Evolutionary conservation across 352 stramenopile species (phyloP), one percentile per base, ranked within the genome.

Genomic region (Phytopythium boreale): DNA sequence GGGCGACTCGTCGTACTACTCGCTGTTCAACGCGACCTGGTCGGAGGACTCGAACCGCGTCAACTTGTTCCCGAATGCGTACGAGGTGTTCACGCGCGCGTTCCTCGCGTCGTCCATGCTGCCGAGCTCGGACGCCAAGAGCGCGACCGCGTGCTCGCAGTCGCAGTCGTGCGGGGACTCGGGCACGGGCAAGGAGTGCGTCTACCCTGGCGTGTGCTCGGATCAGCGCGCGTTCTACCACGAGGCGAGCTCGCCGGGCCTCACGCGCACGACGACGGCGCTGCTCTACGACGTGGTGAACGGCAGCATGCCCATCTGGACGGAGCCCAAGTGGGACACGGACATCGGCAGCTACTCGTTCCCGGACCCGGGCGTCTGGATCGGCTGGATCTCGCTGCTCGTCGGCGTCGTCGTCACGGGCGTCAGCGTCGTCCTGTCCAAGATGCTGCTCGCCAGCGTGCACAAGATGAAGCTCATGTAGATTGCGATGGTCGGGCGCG

Each of bases 381-480:
- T 95, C 62, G 86, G 86, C 27, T 95, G 85, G 82, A 72, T 95
- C 36, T 67, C 82, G 27, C 67, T 95, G 29, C 70, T 69, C 0
- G 66, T 86, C 39, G 86, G 84, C 22, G 62, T 82, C 19, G 73
- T 74, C 4, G 66, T 84, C 53, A 80, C 82, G 10, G 77, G 41
- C 27, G 59, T 82, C 58, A 77, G 79, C 41, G 61, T 77, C 7
- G 60, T 79, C 15, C 41, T 79, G 12, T 73, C 86, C 22, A 71
- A 72, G n/a, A 67, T 83, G 66, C 67, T 93, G 39, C 66, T 95
- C 24, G 53, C 66, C 7, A 77, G 80, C 56, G 82, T 95, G 34
- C 76, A 91, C 56, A 95, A 95, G 70, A 82, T 90, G 71, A 95
- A 95, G 64, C 77, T 95, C 6, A 71, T 95, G 63, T 95, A 91